Conservation (phyloP, 2,329 filamentous ascomycete genomes). For the Amesomyces nigricolor region DNA sequence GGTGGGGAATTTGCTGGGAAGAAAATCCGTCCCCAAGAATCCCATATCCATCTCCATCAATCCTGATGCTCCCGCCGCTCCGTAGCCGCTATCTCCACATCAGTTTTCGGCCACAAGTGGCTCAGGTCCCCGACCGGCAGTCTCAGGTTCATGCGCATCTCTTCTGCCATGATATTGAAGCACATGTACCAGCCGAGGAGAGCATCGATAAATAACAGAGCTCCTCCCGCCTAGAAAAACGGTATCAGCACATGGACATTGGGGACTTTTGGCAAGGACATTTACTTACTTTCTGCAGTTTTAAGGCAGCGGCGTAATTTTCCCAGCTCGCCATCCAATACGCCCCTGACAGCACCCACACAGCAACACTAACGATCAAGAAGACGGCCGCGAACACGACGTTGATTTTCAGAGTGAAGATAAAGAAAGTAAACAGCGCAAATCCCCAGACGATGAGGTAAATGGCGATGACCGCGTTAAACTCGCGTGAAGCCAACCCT, state of each 20-base stretch:
- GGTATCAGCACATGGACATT: no score
- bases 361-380: conserved; percentile 39
- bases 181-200: conserved; percentile 48
- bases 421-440: conserved; percentile 45
- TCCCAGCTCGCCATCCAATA: conserved; percentile 44
- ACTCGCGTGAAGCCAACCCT: conserved; percentile 38
- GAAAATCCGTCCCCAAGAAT: no score
- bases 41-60: neutral
- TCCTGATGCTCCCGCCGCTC: conserved; percentile 17
- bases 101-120: conserved; percentile 41
- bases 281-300: conserved; percentile 39
- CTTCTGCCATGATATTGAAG: conserved; percentile 48
- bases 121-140: conserved; percentile 48
- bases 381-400: conserved; percentile 46
- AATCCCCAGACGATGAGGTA: conserved; percentile 50
- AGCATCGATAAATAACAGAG: conserved; percentile 41
- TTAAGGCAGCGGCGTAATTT: conserved; percentile 37
- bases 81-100: conserved; percentile 25
- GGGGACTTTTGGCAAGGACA: neutral
- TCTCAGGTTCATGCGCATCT: conserved; percentile 45
- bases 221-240: conserved; percentile 30
- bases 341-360: conserved; percentile 42
- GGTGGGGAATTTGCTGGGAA: no score
- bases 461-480: conserved; percentile 44
- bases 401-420: conserved; percentile 48